A percentile compares a stretch with the other conserved stretches of the same genome.
Conservation (phyloP, 2,329 filamentous ascomycete genomes). For the Botrytis porri region DNA sequence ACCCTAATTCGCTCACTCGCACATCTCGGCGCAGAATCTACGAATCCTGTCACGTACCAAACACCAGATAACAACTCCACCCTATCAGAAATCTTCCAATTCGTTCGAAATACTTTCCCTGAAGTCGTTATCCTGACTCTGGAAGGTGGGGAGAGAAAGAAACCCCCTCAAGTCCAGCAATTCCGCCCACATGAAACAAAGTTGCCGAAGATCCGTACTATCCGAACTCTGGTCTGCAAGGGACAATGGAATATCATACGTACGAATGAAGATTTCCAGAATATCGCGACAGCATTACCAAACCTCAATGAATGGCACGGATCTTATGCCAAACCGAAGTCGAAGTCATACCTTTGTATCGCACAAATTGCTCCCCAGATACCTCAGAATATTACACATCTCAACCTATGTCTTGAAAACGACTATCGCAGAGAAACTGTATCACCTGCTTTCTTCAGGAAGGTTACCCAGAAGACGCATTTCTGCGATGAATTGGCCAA, state of each 20-base stretch:
- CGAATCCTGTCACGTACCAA: constrained; percentile 57
- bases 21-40: constrained; percentile 38
- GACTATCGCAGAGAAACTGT: constrained; percentile 65
- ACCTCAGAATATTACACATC: constrained; percentile 56
- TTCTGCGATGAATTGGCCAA: constrained; percentile 63
- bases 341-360: constrained; percentile 70
- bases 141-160: constrained; percentile 74
- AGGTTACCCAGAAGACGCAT: constrained; percentile 56
- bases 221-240: constrained; percentile 67
- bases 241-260: constrained; percentile 77
- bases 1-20: constrained; percentile 35
- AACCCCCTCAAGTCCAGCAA: constrained; percentile 64
- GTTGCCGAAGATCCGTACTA: constrained; percentile 42
- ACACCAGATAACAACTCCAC: constrained; percentile 65
- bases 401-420: constrained; percentile 68
- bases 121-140: constrained; percentile 65
- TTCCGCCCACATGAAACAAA: constrained; percentile 39
- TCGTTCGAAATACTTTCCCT: constrained; percentile 55
- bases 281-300: constrained; percentile 60
- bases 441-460: constrained; percentile 59
- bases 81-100: constrained; percentile 65
- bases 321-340: constrained; percentile 65
- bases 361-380: constrained; percentile 59
- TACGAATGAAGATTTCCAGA: constrained; percentile 58
- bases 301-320: constrained; percentile 56